Percentiles rank a stretch among this genome's conserved stretches.
Evolutionary conservation across 768 basidiomycete species (phyloP).

Genomic region (Tephrocybe sp.): DNA sequence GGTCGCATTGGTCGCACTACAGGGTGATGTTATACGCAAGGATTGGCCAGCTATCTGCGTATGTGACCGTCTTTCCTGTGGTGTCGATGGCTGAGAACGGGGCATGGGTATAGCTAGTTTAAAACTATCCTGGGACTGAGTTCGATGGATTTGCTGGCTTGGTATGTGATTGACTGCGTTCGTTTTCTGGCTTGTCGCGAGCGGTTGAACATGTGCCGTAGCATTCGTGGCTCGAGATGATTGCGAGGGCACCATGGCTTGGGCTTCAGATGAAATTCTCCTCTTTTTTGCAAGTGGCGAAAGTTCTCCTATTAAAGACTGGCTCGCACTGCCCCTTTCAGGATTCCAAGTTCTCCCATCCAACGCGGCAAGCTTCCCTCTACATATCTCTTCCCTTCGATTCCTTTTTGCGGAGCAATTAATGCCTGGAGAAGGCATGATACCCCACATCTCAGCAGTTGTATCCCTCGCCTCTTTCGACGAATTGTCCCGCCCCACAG

Average conservation of each 20-base stretch:
- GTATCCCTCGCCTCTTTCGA: conserved; percentile 51
- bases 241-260: neutral
- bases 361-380: conserved; percentile 31
- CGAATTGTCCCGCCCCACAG: conserved; percentile 48
- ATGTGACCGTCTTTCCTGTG: neutral
- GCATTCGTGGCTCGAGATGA: neutral
- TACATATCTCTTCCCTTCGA: conserved; percentile 37
- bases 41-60: neutral
- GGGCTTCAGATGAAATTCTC: neutral
- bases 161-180: neutral
- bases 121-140: neutral
- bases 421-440: conserved; percentile 34
- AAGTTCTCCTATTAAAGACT: neutral
- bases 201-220: neutral
- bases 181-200: neutral
- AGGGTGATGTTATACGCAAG: neutral
- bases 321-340: conserved; percentile 4
- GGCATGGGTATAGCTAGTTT: neutral
- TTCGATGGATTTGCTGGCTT: neutral
- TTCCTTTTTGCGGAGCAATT: conserved; percentile 37
- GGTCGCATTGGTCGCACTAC: neutral
- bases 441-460: conserved; percentile 32
- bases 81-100: conserved; percentile 1
- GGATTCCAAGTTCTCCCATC: conserved; percentile 15
- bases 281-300: neutral